Conservation (phyloP, 1,284 basidiomycete genomes). For the Retiboletus flavoniger region DNA sequence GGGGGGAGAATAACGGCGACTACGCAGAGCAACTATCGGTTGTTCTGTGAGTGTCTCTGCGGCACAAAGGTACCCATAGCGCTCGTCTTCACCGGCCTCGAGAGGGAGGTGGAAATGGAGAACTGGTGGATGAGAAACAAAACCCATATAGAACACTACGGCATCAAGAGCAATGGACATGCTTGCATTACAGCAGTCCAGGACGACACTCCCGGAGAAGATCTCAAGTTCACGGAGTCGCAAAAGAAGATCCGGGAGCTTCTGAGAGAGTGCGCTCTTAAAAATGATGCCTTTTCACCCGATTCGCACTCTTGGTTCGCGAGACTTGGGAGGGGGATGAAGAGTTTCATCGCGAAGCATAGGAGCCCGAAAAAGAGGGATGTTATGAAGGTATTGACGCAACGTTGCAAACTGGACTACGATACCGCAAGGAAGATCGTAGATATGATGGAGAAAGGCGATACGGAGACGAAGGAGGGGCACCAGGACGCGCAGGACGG, state of each 20-base stretch:
- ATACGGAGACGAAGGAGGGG: constrained; percentile 5
- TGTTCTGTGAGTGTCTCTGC: constrained; percentile 39
- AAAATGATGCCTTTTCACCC: constrained; percentile 13
- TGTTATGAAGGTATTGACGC: constrained; percentile 24
- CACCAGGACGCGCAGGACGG: background rate
- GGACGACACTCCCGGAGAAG: constrained; percentile 23
- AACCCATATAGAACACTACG: constrained; percentile 28
- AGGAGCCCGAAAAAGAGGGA: constrained; percentile 19
- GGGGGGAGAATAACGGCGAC: constrained; percentile 37
- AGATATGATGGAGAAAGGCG: constrained; percentile 25
- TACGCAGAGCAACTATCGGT: constrained; percentile 37
- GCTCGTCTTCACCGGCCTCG: constrained; percentile 40
- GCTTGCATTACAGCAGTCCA: constrained; percentile 42
- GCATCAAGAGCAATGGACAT: constrained; percentile 34
- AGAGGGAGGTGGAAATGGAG: constrained; percentile 39
- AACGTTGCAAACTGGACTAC: constrained; percentile 30
- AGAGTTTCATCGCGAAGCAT: constrained; percentile 20
- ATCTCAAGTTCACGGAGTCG: constrained; percentile 26
- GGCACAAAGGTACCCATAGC: constrained; percentile 37
- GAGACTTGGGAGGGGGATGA: constrained; percentile 18
- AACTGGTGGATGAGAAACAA: constrained; percentile 41
- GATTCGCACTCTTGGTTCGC: constrained; percentile 23
- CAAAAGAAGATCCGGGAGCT: constrained; percentile 22
- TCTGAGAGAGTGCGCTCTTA: constrained; percentile 18
- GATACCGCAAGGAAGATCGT: constrained; percentile 29